Conservation (phyloP, 169 alveolate genomes). For the Fabrea salina region DNA sequence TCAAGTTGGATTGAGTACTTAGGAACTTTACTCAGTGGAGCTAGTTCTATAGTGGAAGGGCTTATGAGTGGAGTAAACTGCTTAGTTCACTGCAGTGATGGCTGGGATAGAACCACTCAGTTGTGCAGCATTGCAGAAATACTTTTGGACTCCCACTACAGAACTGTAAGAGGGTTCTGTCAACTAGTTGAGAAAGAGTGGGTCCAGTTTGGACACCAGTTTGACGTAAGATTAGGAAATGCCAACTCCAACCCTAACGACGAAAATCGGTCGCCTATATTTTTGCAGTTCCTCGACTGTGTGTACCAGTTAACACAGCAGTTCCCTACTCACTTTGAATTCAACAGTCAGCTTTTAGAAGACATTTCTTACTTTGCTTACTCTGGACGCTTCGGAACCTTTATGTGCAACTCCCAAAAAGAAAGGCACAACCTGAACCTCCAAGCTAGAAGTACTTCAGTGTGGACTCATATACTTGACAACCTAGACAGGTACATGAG, state of each 20-base stretch:
- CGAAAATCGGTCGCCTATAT: conserved; percentile 29
- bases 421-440: neutral
- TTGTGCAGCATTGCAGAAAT: conserved; percentile 72
- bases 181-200: conserved; percentile 83
- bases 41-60: neutral
- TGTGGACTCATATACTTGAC: conserved; percentile 22
- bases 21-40: neutral
- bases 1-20: conserved; percentile 30
- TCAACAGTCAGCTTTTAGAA: neutral
- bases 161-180: conserved; percentile 83
- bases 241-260: neutral
- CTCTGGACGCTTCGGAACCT: conserved; percentile 32
- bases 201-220: conserved; percentile 85
- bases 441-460: neutral
- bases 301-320: conserved; percentile 14
- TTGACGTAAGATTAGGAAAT: conserved; percentile 71
- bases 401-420: conserved; percentile 4
- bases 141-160: conserved; percentile 76
- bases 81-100: conserved; percentile 88
- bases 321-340: conserved; percentile 39
- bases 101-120: conserved; percentile 92
- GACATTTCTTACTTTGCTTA: neutral
- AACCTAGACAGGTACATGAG: conserved; percentile 11
- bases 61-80: conserved; percentile 26
- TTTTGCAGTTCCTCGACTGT: conserved; percentile 21